phyloP scores from a whole-genome alignment of 306 rosid species.

The Purshia tridentata region DNA sequence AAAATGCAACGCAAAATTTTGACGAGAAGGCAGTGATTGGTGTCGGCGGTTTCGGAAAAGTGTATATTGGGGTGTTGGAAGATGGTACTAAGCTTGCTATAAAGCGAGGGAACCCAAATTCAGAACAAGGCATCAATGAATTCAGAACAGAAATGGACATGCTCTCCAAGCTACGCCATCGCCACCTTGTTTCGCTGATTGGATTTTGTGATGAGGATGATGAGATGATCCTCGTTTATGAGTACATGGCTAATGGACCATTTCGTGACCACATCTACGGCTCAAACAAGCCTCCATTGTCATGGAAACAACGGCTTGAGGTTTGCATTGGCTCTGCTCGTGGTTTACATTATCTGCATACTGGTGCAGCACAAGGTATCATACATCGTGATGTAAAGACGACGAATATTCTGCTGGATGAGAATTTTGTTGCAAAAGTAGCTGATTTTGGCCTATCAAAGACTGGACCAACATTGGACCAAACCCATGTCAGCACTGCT shows the following conservation, averaged over 20 bases:
- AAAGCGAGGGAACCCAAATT: constrained; percentile 62
- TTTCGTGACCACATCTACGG: constrained; percentile 75
- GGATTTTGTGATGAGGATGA: constrained; percentile 75
- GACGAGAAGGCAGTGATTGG: constrained; percentile 71
- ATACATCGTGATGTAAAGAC: constrained; percentile 89
- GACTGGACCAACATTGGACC: constrained; percentile 51
- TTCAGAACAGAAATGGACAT: constrained; percentile 72
- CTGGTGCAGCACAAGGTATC: constrained; percentile 76
- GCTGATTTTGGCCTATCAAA: constrained; percentile 86
- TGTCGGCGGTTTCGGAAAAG: constrained; percentile 87
- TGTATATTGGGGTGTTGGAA: constrained; percentile 63
- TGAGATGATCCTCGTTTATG: constrained; percentile 88
- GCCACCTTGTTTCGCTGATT: constrained; percentile 79
- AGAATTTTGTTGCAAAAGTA: constrained; percentile 69
- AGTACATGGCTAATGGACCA: constrained; percentile 84
- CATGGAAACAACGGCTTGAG: constrained; percentile 83
- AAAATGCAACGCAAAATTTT: constrained; percentile 57
- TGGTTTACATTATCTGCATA: constrained; percentile 85
- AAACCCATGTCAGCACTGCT: constrained; percentile 77
- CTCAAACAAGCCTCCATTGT: constrained; percentile 43
- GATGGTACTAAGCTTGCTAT: constrained; percentile 72
- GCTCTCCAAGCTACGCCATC: constrained; percentile 83
- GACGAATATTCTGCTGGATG: constrained; percentile 79
- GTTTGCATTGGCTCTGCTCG: constrained; percentile 87
- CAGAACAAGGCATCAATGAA: constrained; percentile 81